These are phyloP conservation scores for Neoconidiobolus thromboides DNA, from an alignment of 371 early-diverging fungal species.

Conservation along the genomic window DNA sequence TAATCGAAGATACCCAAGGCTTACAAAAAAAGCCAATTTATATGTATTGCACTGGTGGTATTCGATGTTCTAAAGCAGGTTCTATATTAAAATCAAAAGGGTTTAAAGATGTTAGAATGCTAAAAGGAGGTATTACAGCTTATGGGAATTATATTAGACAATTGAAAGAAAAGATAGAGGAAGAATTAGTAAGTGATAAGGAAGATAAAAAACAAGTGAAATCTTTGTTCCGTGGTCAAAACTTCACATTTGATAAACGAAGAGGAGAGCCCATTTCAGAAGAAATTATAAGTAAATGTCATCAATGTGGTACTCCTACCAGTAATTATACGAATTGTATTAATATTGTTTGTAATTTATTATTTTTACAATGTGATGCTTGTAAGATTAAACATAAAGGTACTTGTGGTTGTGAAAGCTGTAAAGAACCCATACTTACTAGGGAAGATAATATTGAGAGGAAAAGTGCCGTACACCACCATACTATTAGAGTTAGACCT, in stretches of 20 bases:
- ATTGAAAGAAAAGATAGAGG: not conserved
- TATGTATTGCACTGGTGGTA: slow-evolving; percentile 75
- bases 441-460: slow-evolving; percentile 6
- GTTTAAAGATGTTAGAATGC: slow-evolving; percentile 41
- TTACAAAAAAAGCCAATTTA: slow-evolving; percentile 35
- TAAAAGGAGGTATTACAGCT: slow-evolving; percentile 58
- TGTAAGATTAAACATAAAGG: slow-evolving; percentile 30
- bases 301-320: slow-evolving; percentile 44
- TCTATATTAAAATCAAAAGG: slow-evolving; percentile 45
- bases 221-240: slow-evolving; percentile 49
- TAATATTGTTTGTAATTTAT: slow-evolving; percentile 38
- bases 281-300: slow-evolving; percentile 39
- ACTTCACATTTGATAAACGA: slow-evolving; percentile 62
- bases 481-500: not conserved
- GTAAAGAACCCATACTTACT: slow-evolving; percentile 22
- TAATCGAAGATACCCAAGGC: slow-evolving; percentile 23
- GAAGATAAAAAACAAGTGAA: slow-evolving; percentile 4
- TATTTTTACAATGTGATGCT: slow-evolving; percentile 43
- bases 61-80: slow-evolving; percentile 56
- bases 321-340: slow-evolving; percentile 42
- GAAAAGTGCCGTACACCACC: not conserved
- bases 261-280: slow-evolving; percentile 46
- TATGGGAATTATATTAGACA: slow-evolving; percentile 37
- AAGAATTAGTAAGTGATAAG: not conserved
- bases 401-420: slow-evolving; percentile 39